Evolutionary conservation across 768 basidiomycete species (phyloP).

Genomic region (Mycena pura): DNA sequence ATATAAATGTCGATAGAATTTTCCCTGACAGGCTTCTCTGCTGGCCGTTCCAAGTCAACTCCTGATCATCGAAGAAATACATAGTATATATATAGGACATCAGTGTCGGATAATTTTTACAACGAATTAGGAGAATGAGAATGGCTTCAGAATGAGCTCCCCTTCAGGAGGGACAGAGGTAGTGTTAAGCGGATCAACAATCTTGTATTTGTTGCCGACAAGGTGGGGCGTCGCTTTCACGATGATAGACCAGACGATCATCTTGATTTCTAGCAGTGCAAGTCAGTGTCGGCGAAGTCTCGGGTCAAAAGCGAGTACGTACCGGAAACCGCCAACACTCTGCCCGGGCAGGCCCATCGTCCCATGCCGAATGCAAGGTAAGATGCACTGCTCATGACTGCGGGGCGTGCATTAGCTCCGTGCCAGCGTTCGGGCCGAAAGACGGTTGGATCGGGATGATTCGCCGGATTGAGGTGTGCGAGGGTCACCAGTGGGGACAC

Average conservation of each 20-base stretch:
- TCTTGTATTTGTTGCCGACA: constrained; percentile 35
- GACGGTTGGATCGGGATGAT: constrained; percentile 33
- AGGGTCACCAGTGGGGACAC: constrained; percentile 39
- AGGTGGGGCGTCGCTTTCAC: constrained; percentile 37
- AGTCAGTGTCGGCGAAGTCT: background rate
- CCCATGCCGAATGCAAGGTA: constrained; percentile 43
- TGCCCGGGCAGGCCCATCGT: constrained; percentile 43
- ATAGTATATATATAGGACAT: too few species aligned
- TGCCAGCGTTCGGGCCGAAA: constrained; percentile 41
- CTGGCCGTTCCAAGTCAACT: too few species aligned
- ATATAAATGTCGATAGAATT: too few species aligned
- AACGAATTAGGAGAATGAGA: constrained; percentile 8
- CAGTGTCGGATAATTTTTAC: too few species aligned
- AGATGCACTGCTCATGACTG: constrained; percentile 36
- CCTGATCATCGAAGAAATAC: too few species aligned
- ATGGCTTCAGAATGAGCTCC: constrained; percentile 21
- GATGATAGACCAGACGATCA: constrained; percentile 40
- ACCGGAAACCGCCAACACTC: constrained; percentile 40
- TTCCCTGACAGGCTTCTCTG: too few species aligned
- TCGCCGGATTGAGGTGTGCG: constrained; percentile 31
- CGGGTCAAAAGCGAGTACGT: background rate
- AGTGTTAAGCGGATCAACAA: constrained; percentile 41
- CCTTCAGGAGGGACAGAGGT: constrained; percentile 32
- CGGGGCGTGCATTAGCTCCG: constrained; percentile 31
- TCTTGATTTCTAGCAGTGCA: constrained; percentile 37